Base-by-base conservation (phyloP, 768 basidiomycete genomes). In the Stropharia rugosoannulata region DNA sequence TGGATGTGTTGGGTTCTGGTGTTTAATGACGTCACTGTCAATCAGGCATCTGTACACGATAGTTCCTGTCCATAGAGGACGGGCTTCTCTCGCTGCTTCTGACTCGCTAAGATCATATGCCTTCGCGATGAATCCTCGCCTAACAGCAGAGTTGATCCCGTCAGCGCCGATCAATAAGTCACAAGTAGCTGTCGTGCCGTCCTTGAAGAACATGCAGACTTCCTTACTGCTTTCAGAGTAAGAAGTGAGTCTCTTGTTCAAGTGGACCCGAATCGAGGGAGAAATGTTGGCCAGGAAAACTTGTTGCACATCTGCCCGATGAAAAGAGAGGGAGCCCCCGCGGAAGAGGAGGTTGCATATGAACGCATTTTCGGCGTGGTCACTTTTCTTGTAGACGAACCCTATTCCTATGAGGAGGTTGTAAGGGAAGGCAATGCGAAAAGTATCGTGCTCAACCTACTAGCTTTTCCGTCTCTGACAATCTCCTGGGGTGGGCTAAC, bases 141-240 rank as follows among this genome's bases (percentile, higher is more conserved):
- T 59, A 58, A 84, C 79, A 22, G 69, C 71, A 3, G 84, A 86
- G 62, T 80, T 81, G 43, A 87, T 57, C 2, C 86, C 86, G 56
- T 87, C 86, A 5, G 84, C 84, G 32, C 85, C 86, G 36, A 87
- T 69, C 69, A 89, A 75, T 8, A 88, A 59, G 62, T 89, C 86
- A 63, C 85, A 87, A 5, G 72, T 67, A 1, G 81, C 75, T 3
- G 70, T 75, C 12, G 82, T 70, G 29, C 84, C 85, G 59, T 89
- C 86, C 49, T 78, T 68, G 63, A 89, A 90, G 12, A 66, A 55
- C 36, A 89, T 67, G 12, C 70, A 71, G 51, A 85, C 73, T 5
- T 71, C 72, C 18, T 69, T 62, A 11, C 61, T 59, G 13, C 62
- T 68, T 44, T 84, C 79, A 5, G 59, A 63, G 63, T 83, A 88